Conservation (phyloP, 305 asterid genomes). For the Fraxinus ornus region DNA sequence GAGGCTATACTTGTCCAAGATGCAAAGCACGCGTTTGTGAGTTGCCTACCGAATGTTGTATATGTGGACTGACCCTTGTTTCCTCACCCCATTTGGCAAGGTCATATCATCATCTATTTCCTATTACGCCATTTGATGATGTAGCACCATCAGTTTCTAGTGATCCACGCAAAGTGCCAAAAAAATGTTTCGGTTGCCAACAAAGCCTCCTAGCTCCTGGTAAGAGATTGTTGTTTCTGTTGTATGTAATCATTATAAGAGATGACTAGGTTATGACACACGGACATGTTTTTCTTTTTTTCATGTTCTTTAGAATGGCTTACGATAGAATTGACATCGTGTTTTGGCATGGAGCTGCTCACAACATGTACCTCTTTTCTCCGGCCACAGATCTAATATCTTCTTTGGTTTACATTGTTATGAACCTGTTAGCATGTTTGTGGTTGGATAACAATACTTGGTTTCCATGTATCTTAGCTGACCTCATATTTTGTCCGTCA, state of each 20-base stretch:
- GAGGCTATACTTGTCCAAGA: conserved; percentile 98
- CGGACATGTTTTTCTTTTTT: neutral
- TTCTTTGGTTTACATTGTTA: neutral
- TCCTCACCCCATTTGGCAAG: conserved; percentile 98
- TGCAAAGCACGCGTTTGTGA: conserved; percentile 95
- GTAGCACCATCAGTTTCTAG: conserved; percentile 47
- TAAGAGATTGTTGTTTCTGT: conserved; percentile 23
- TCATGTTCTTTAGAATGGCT: neutral
- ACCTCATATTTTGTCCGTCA: too few relatives aligned
- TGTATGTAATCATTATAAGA: neutral
- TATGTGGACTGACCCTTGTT: conserved; percentile 91
- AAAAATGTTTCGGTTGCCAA: conserved; percentile 80
- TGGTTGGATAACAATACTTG: too few relatives aligned
- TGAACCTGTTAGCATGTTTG: too few relatives aligned
- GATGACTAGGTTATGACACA: neutral
- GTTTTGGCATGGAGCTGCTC: neutral
- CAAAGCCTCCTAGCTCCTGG: conserved; percentile 81
- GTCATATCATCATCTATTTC: conserved; percentile 94
- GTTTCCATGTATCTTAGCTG: too few relatives aligned
- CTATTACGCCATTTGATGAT: conserved; percentile 85
- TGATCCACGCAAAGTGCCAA: conserved; percentile 43
- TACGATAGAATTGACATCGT: neutral
- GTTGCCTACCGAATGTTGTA: conserved; percentile 83
- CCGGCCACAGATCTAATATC: neutral
- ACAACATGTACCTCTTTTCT: neutral